phyloP scores from a whole-genome alignment of 2,329 filamentous ascomycete species.

The Venturiaceae sp. region DNA sequence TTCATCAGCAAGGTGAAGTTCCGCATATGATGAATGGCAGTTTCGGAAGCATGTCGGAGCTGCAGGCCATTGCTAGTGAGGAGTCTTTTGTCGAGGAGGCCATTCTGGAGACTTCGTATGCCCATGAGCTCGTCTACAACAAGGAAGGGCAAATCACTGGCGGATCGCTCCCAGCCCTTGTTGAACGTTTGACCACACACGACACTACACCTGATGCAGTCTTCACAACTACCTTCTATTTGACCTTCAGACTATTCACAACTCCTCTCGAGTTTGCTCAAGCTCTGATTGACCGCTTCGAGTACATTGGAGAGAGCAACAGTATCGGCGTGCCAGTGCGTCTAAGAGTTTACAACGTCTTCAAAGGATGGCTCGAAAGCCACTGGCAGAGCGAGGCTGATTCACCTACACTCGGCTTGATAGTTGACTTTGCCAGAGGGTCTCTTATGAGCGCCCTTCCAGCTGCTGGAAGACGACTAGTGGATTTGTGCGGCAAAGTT shows the following conservation, averaged over 20 bases:
- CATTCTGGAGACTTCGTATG: conserved; percentile 84
- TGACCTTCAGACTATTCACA: conserved; percentile 91
- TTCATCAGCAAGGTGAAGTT: conserved; percentile 48
- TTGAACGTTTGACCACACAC: conserved; percentile 90
- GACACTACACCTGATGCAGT: conserved; percentile 85
- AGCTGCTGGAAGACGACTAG: conserved; percentile 67
- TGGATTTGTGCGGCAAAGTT: conserved; percentile 73
- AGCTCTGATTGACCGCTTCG: conserved; percentile 80
- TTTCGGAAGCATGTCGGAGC: conserved; percentile 53
- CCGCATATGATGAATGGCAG: conserved; percentile 38
- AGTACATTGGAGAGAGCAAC: conserved; percentile 75
- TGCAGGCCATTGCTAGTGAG: conserved; percentile 56
- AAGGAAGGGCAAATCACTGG: conserved; percentile 93
- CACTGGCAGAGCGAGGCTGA: conserved; percentile 87
- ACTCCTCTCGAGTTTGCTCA: conserved; percentile 70
- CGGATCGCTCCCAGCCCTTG: conserved; percentile 77
- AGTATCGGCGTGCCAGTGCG: conserved; percentile 71
- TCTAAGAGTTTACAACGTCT: conserved; percentile 86
- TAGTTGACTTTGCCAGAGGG: conserved; percentile 69
- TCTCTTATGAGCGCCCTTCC: conserved; percentile 62
- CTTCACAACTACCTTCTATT: conserved; percentile 90
- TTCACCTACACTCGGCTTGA: conserved; percentile 61
- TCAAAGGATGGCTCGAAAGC: conserved; percentile 95
- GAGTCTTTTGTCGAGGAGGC: conserved; percentile 73
- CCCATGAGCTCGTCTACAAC: conserved; percentile 85